Base-by-base conservation (phyloP, 108 stramenopile species). In the Pseudonitzschia delicatissima region DNA sequence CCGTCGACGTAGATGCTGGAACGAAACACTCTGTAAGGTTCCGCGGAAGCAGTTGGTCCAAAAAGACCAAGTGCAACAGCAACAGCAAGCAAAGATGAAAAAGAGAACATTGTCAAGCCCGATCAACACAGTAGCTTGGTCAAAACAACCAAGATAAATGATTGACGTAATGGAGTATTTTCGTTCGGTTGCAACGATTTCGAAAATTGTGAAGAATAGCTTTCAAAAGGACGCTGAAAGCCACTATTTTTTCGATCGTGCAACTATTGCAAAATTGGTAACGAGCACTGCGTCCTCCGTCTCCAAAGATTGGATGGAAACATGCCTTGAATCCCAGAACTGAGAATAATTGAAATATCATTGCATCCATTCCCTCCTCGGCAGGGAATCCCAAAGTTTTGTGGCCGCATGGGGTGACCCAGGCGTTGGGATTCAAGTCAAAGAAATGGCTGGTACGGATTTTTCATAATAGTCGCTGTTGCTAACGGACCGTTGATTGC, bases 301-400 rank as follows among this genome's bases (percentile, higher is more conserved):
- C n/a, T n/a, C n/a, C n/a, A n/a, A n/a, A n/a, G n/a, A n/a, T 21
- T 21, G 47, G 47, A 23, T 48, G 20, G 4, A n/a, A n/a, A n/a
- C n/a, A n/a, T n/a, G n/a, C n/a, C n/a, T 55, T 33, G 31, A 55
- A 55, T 55, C 53, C 53, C 53, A 55, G 5, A 11, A 55, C 31
- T 31, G 6, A 11, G 31, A 55, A 33, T 55, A 55, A 27, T 55
- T 55, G 31, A 55, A 33, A 1, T 51, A 26, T 51, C 50, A 9
- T 3, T 55, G 0, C 9, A 55, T 32, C 31, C 17, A 55, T 55
- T 55, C 53, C 29, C 32, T 55, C 31, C 6, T 48, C 47, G 17
- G 2, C 42, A 13, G 42, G n/a, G n/a, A 13, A 44, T 51, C 31
- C 31, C n/a, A 55, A n/a, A 31, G 18, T 55, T 33, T 32, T 32